Base-by-base conservation (phyloP, 208 protist genomes). In the Trypanosoma avium region DNA sequence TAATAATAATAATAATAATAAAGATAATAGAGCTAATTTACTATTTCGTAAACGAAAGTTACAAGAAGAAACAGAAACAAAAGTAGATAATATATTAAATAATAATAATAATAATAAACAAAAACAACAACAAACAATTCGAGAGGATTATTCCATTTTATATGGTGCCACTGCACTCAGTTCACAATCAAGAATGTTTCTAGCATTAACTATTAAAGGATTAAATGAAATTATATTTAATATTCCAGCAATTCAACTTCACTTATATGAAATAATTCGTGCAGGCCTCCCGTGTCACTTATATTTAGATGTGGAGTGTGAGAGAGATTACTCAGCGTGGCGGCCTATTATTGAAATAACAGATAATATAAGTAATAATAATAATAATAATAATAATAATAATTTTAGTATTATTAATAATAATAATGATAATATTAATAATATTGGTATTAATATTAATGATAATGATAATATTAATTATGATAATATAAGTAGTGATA, bases 221-320 rank as follows among this genome's bases (percentile, higher is more conserved):
- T 4, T 92, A 0, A 40, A 24, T 21, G 38, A 43, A 3, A 63
- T 93, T 30, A 29, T 86, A 17, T 15, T 43, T 9, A 46, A 38
- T 13, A 76, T 95, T 36, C 70, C 77, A 19, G 46, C 83, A 0
- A 38, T 49, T 6, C 83, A 92, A 68, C 75, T 81, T 38, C 89
- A 95, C 60, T 55, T 95, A 27, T 95, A 95, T 72, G 89, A 95
- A 54, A 77, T 95, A 40, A 86, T 95, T 53, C 83, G 89, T 24
- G 89, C 85, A 40, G 66, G 64, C 3, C 24, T 50, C 4, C 80
- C 80, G 1, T 95, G 89, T 56, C 86, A 90, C 53, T 52, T 93
- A 19, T 95, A 90, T 65, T 76, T 95, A n/a, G 89, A 95, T 63
- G 84, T 95, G n/a, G 89, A 95, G 57, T 67, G 84, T 10, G 82